Evolutionary conservation across 805 yeast species (phyloP).

Genomic region (Hanseniaspora taiwanica): DNA sequence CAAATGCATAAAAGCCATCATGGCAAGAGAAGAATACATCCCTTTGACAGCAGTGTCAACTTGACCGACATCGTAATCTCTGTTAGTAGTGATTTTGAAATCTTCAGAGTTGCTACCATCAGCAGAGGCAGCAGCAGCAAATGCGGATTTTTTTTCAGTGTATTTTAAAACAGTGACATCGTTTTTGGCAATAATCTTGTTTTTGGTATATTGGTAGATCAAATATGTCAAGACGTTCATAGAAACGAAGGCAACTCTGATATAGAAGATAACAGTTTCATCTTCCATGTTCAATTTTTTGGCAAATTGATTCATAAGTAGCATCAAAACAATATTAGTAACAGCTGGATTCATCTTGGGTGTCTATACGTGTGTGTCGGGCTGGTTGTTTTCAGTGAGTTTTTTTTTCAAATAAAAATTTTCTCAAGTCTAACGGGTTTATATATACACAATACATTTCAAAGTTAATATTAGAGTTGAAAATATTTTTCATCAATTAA

Average conservation of each 20-base stretch:
- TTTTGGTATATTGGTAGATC: constrained; percentile 53
- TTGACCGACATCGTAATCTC: constrained; percentile 88
- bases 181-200: constrained; percentile 55
- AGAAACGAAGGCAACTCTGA: constrained; percentile 56
- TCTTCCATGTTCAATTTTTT: constrained; percentile 81
- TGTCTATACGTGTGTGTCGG: constrained; percentile 4
- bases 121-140: constrained; percentile 62
- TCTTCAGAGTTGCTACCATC: constrained; percentile 36
- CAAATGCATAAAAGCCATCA: constrained; percentile 97
- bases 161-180: constrained; percentile 87
- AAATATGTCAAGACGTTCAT: constrained; percentile 53
- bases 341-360: constrained; percentile 72
- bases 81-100: constrained; percentile 74
- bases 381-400: not conserved
- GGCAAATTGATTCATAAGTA: constrained; percentile 91
- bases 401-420: not conserved
- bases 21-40: constrained; percentile 76
- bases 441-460: too few relatives aligned
- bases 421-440: too few relatives aligned
- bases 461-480: too few relatives aligned
- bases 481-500: not conserved
- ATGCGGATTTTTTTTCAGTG: constrained; percentile 69
- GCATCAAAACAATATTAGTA: constrained; percentile 77
- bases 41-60: constrained; percentile 69
- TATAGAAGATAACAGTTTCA: constrained; percentile 57